Base-by-base conservation (phyloP, 805 yeast species). In the Hanseniaspora pseudoguilliermondii region DNA sequence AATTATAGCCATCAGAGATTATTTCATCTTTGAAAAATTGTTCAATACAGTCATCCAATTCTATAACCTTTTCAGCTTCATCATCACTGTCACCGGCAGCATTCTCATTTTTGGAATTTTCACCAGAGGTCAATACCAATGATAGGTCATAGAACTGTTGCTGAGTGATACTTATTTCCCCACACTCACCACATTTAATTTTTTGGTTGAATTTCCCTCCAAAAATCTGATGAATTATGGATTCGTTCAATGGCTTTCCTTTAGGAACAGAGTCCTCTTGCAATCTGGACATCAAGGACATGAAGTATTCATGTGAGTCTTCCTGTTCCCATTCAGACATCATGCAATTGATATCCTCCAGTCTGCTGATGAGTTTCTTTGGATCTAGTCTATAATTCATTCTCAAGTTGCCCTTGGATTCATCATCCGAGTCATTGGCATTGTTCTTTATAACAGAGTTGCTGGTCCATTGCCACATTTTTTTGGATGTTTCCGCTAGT, bases 261-360 rank as follows among this genome's bases (percentile, higher is more conserved):
- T 79, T 83, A 39, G 97, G 97, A 0, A 93, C 88, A 13, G 87
- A 78, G 66, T 90, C 97, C 65, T 90, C 97, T 69, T 90, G 97
- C 53, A 90, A 71, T 53, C 96, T 72, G 8, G 91, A 80, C 76
- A 90, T 77, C 59, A 90, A 73, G 13, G 95, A 86, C 97, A 90
- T 90, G 67, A 84, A 87, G 71, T 90, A 93, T 70, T 93, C 98
- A 69, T 93, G 98, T 0, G 96, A 85, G 69, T 93, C 98, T 69
- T 93, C 97, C 68, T 93, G 98, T 69, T 88, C 90, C 96, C 96
- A 90, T 67, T 83, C 93, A 47, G 89, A 82, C 95, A 90, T 88
- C 95, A 87, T 86, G 66, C 95, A 87, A 69, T 89, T 89, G 63
- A 91, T 87, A 63, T 87, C 95, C 50, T 78, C 86, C 57, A 86